A percentile compares a stretch with the other conserved stretches of the same genome.
Conservation (phyloP, 352 stramenopile genomes). For the Phytophthora idaei region DNA sequence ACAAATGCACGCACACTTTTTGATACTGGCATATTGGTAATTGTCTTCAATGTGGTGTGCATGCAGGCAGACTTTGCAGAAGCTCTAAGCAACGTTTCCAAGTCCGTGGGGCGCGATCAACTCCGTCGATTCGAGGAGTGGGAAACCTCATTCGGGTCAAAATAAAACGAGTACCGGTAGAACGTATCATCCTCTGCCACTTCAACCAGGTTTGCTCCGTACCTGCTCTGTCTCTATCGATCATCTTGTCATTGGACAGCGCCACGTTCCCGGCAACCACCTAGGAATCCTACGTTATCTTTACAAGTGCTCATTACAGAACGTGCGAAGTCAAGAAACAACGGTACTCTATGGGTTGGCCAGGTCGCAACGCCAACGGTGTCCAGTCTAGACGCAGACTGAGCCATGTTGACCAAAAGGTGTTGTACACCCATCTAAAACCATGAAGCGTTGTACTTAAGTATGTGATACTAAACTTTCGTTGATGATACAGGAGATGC, state of each 20-base stretch:
- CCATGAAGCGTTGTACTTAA: neutral
- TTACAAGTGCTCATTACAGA: conserved; percentile 1
- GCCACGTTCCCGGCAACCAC: conserved; percentile 14
- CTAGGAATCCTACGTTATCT: neutral
- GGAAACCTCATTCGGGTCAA: conserved; percentile 85
- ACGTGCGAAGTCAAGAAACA: neutral
- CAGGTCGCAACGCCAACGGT: neutral
- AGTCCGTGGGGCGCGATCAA: conserved; percentile 81
- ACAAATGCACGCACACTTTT: neutral
- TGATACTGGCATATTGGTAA: no score
- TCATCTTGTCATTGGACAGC: conserved; percentile 14
- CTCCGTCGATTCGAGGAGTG: conserved; percentile 77
- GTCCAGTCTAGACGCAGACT: conserved; percentile 11
- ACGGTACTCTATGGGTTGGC: neutral
- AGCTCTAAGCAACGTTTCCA: conserved; percentile 79
- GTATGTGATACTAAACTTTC: neutral
- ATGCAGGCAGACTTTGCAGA: conserved; percentile 57
- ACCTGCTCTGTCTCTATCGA: conserved; percentile 18
- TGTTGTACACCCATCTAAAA: neutral
- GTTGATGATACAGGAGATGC: conserved; percentile 9
- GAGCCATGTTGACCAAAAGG: conserved; percentile 16
- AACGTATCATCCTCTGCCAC: neutral
- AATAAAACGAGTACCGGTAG: conserved; percentile 38
- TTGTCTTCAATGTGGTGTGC: neutral
- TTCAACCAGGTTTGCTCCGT: conserved; percentile 1